Evolutionary conservation across 768 basidiomycete species (phyloP).

Genomic region (Kwoniella heveanensis): DNA sequence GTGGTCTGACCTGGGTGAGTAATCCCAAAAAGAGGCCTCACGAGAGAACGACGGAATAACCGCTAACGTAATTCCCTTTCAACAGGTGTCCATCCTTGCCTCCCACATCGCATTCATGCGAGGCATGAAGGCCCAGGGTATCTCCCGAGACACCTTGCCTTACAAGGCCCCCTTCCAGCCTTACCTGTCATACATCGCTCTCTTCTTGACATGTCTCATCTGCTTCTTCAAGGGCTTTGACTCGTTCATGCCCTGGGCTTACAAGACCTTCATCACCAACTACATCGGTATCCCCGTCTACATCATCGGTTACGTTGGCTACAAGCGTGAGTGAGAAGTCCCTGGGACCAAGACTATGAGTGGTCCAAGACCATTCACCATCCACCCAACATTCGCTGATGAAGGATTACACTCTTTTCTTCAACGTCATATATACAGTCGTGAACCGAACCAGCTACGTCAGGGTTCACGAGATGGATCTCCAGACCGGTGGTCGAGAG

Average conservation of each 20-base stretch:
- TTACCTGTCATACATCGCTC: constrained; percentile 70
- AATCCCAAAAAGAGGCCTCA: no score
- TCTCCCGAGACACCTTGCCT: constrained; percentile 60
- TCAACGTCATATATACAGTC: constrained; percentile 29
- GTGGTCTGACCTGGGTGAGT: constrained; percentile 38
- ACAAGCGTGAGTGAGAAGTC: constrained; percentile 57
- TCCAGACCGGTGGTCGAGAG: constrained; percentile 47
- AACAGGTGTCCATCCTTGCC: constrained; percentile 54
- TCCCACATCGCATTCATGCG: constrained; percentile 43
- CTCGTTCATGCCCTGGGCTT: constrained; percentile 62
- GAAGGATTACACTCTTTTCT: no score
- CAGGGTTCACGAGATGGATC: constrained; percentile 43
- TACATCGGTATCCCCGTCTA: constrained; percentile 62
- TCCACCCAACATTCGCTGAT: no score
- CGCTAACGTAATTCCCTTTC: constrained; percentile 53
- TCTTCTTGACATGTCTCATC: constrained; percentile 64
- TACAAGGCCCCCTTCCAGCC: constrained; percentile 59
- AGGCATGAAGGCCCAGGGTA: constrained; percentile 47
- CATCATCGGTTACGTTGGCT: constrained; percentile 59
- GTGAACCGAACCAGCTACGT: constrained; percentile 36
- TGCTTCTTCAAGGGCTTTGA: constrained; percentile 63
- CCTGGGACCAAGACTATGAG: no score
- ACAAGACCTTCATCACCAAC: constrained; percentile 54
- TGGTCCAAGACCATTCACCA: no score
- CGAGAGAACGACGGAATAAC: no score